These are phyloP conservation scores for Papiliotrema nemorosa DNA, from an alignment of 1,284 basidiomycete species.

Conservation along the genomic window DNA sequence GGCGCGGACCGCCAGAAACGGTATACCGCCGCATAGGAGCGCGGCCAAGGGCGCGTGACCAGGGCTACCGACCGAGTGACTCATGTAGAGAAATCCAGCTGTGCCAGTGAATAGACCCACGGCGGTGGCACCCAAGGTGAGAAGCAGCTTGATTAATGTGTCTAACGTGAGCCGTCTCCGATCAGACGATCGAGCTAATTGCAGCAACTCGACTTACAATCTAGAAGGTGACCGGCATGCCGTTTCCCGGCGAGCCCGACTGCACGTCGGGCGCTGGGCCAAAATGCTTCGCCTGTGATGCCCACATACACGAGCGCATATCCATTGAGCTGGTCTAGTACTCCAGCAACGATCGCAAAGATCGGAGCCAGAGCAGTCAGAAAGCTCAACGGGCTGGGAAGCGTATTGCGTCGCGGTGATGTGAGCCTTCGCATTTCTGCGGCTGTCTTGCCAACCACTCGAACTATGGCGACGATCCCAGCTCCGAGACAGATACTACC, in stretches of 20 bases:
- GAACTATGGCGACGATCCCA: slow-evolving; percentile 67
- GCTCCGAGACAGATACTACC: slow-evolving; percentile 74
- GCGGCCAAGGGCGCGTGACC: slow-evolving; percentile 72
- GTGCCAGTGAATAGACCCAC: slow-evolving; percentile 74
- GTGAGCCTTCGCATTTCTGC: slow-evolving; percentile 36
- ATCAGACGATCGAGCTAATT: too few species aligned
- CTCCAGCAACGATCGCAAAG: slow-evolving; percentile 54
- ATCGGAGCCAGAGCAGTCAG: slow-evolving; percentile 50
- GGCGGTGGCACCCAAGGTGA: slow-evolving; percentile 67
- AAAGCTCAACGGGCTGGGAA: slow-evolving; percentile 48
- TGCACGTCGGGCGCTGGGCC: slow-evolving; percentile 68
- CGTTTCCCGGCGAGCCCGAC: slow-evolving; percentile 49
- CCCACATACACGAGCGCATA: slow-evolving; percentile 82
- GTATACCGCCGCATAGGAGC: slow-evolving; percentile 71
- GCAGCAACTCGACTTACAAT: slow-evolving; percentile 35
- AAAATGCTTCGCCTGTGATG: slow-evolving; percentile 78
- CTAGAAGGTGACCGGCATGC: slow-evolving; percentile 43
- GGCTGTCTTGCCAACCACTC: slow-evolving; percentile 45
- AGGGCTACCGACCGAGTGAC: slow-evolving; percentile 74
- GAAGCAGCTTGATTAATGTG: slow-evolving; percentile 63
- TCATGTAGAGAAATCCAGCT: slow-evolving; percentile 79
- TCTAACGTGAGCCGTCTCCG: slow-evolving; percentile 29
- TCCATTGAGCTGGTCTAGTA: slow-evolving; percentile 70
- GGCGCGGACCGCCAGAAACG: slow-evolving; percentile 75
- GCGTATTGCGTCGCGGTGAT: slow-evolving; percentile 30